Evolutionary conservation across 805 yeast genomes (phyloP).

Genomic region (Schwanniomyces polymorphus): DNA sequence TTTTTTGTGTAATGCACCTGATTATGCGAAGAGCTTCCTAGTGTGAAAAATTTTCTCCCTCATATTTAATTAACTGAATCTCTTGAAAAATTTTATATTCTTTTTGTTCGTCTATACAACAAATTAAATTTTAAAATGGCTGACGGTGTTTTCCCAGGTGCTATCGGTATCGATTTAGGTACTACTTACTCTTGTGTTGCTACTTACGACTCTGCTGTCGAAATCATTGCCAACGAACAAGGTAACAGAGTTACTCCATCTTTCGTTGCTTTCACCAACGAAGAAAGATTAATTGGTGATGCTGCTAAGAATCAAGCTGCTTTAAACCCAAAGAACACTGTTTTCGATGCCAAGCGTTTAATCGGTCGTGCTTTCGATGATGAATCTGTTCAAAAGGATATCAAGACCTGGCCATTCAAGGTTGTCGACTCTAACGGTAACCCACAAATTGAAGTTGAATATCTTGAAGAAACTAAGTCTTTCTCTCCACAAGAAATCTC

Average conservation of each 20-base stretch:
- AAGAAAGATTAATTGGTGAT: slow-evolving; percentile 53
- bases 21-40: slow-evolving; percentile 1
- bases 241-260: slow-evolving; percentile 55
- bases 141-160: slow-evolving; percentile 99
- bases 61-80: slow-evolving; percentile 2
- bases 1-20: background rate
- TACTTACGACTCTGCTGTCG: slow-evolving; percentile 50
- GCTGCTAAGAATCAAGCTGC: slow-evolving; percentile 54
- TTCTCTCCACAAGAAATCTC: slow-evolving; percentile 52
- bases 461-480: slow-evolving; percentile 47
- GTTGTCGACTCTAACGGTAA: slow-evolving; percentile 45
- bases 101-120: slow-evolving; percentile 8
- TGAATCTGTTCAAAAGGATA: slow-evolving; percentile 59
- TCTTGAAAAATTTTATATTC: slow-evolving; percentile 2
- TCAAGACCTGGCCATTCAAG: slow-evolving; percentile 50
- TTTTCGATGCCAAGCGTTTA: slow-evolving; percentile 51
- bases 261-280: slow-evolving; percentile 48
- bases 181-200: slow-evolving; percentile 54
- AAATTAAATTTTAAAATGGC: slow-evolving; percentile 53
- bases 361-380: slow-evolving; percentile 63
- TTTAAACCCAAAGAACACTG: slow-evolving; percentile 50
- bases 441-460: slow-evolving; percentile 48
- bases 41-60: slow-evolving; percentile 9
- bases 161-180: slow-evolving; percentile 55
- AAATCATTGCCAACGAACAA: slow-evolving; percentile 51